Conservation (phyloP, 2,329 filamentous ascomycete species). For the Calonectria pteridis region DNA sequence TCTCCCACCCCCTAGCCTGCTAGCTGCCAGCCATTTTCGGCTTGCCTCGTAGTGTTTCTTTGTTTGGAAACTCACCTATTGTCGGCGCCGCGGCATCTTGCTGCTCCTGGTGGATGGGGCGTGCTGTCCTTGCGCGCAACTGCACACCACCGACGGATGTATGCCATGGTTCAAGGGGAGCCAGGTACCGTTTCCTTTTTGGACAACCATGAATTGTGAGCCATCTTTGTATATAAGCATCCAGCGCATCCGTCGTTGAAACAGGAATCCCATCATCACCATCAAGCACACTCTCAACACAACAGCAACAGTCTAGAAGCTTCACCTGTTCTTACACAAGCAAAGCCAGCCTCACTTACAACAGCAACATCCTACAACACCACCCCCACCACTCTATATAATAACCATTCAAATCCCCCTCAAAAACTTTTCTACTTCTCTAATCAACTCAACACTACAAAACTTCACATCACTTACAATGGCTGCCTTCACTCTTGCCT, state of each 20-base stretch:
- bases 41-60: constrained; percentile 34
- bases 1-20: background rate
- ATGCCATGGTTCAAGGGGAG: constrained; percentile 7
- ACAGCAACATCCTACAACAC: constrained; percentile 7
- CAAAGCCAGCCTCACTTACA: background rate
- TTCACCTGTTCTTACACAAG: constrained; percentile 10
- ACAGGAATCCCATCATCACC: constrained; percentile 23
- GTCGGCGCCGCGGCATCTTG: background rate
- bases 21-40: constrained; percentile 22
- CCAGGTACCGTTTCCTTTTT: background rate
- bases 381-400: constrained; percentile 8
- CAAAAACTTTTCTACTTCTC: background rate
- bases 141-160: background rate
- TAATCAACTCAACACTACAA: constrained; percentile 18
- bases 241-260: constrained; percentile 7
- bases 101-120: constrained; percentile 6
- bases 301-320: background rate
- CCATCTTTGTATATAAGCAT: constrained; percentile 27
- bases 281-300: constrained; percentile 17
- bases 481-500: constrained; percentile 45
- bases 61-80: constrained; percentile 33
- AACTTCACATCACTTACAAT: constrained; percentile 38
- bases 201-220: constrained; percentile 7
- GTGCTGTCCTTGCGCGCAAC: background rate
- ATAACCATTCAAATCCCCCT: background rate